These are phyloP conservation scores for Neurospora tetrasperma DNA, from an alignment of 495 filamentous ascomycete genomes.

Conservation along the genomic window DNA sequence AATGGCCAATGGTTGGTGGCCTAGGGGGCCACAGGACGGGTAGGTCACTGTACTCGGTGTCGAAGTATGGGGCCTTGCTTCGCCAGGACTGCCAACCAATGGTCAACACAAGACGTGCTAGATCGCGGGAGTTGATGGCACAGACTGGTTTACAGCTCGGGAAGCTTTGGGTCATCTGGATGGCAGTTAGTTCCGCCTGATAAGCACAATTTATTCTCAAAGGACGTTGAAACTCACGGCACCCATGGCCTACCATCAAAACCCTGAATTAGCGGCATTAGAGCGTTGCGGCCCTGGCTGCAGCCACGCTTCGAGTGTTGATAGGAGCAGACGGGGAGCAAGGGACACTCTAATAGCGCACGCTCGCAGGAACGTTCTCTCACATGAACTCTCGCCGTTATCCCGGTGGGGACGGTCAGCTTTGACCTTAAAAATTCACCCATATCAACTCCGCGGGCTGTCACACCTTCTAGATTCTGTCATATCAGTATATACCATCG, in stretches of 20 bases:
- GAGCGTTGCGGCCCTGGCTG: conserved; percentile 1
- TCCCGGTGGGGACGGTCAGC: background rate
- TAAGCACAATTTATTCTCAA: background rate
- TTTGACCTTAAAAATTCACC: background rate
- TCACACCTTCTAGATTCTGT: background rate
- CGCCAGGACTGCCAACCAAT: background rate
- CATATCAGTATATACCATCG: background rate
- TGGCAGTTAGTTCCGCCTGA: background rate
- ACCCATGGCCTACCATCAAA: background rate
- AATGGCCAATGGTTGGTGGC: background rate
- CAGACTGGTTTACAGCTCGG: background rate
- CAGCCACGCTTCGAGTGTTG: conserved; percentile 11
- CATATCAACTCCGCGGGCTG: background rate
- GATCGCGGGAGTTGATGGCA: background rate
- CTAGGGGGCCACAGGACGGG: background rate
- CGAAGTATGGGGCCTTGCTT: background rate
- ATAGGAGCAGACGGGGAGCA: conserved; percentile 1
- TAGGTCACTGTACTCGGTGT: background rate
- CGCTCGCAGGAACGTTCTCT: conserved; percentile 19
- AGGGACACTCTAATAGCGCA: conserved; percentile 4
- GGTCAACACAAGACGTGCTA: background rate
- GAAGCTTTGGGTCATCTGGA: background rate
- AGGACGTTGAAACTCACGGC: background rate
- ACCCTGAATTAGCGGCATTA: background rate
- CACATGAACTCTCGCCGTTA: conserved; percentile 22